Evolutionary conservation across 176 grass and related monocot species (phyloP), one percentile per base, ranked within the genome.

Genomic region (Saccharum spontaneum): DNA sequence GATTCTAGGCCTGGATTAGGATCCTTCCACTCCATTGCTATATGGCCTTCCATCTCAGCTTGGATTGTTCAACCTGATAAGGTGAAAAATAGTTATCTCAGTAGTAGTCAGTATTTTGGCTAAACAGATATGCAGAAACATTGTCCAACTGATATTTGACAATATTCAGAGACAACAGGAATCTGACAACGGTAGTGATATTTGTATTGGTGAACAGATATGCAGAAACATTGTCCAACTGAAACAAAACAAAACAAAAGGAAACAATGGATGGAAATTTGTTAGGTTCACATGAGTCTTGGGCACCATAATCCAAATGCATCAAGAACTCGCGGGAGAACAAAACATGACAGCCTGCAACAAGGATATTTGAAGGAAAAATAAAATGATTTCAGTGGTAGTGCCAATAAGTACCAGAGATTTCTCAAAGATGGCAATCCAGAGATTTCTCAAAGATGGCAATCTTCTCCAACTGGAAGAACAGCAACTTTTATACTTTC

Each of bases 11-110:
- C 75, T 26, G 67, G 63, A 67, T 69, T 94, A 1, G 63, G 57
- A 80, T 86, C 39, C 73, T 76, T 89, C 87, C 87, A 88, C 64
- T 90, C 82, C 57, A 84, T 83, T 5, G 75, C 28, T 55, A 64
- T 17, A 76, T 84, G 69, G n/a, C 80, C 75, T 26, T 90, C 70
- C 93, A 92, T 90, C 74, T 75, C 67, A 83, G 78, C 24, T 24
- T 86, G 10, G 79, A 72, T 31, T 14, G 34, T 14, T 74, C 75
- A 76, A 82, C 34, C 79, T 82, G 36, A 15, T 7, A 20, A 26
- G 14, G 13, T 68, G 24, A 67, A 86, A 49, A 73, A 36, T 1
- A 78, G 66, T 80, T 23, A 18, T 1, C 33, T 72, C 79, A 83
- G 36, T 41, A 14, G 6, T 18, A 22, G 59, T 31, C 8, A 28